Base-by-base conservation (phyloP, 2,329 filamentous ascomycete species). In the Aspergillus sp. region DNA sequence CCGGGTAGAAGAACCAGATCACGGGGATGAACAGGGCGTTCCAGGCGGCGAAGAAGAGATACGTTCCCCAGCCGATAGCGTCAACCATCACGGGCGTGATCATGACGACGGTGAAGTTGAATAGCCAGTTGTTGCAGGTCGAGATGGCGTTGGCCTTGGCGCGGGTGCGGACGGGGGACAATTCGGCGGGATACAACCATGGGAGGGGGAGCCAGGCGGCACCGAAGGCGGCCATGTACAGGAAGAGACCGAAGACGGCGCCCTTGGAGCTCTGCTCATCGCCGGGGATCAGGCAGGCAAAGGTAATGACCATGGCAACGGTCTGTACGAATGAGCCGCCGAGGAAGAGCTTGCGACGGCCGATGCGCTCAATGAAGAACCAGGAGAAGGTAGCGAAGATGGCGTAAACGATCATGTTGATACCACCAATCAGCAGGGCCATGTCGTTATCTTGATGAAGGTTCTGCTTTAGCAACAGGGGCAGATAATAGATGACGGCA, bases 181-280 rank as follows among this genome's bases (percentile, higher is more conserved):
- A 75, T 64, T 84, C 84, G 52, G 83, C 81, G 0, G 82, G 77
- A 63, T 79, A 78, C 58, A 77, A 49, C 87, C 86, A 90, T 0
- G 87, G 87, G 25, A 89, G 80, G 17, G 87, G 86, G 7, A 89
- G 72, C 83, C 86, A 89, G 0, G 85, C 87, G 0, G 87, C 87
- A 38, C 87, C 88, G 65, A 90, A 90, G 59, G 87, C 87, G 4
- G 87, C 86, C 69, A 90, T 90, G 75, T 89, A 91, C 3, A 87
- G 83, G 76, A 91, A 91, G 13, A 91, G 76, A 60, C 87, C 88
- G 3, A 89, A 87, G 9, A 83, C 75, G 5, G 77, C 76, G 49
- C 77, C 77, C 67, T 78, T 77, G 43, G 76, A 66, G 3, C 69
- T 64, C 3, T 64, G 48, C 1, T 60, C 17, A 3, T 64, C 59